Conservation (phyloP, 2,329 filamentous ascomycete species). For the Neospermospora avenae region DNA sequence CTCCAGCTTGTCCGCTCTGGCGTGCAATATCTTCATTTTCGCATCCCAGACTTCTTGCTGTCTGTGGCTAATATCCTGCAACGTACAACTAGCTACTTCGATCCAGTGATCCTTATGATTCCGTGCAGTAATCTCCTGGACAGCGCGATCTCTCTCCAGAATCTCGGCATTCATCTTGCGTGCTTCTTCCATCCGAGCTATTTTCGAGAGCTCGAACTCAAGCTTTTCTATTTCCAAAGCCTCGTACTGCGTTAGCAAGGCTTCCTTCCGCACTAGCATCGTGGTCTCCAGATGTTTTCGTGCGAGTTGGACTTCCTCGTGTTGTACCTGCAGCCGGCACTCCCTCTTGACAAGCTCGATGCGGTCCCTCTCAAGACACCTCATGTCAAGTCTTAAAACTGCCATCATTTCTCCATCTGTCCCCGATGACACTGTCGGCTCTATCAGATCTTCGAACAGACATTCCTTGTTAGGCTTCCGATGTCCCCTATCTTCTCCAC, state of each 20-base stretch:
- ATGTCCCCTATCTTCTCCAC: not conserved
- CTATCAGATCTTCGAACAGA: not conserved
- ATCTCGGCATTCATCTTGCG: not conserved
- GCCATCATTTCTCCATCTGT: not conserved
- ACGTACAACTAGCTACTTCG: not conserved
- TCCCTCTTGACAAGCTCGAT: not conserved
- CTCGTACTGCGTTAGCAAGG: not conserved
- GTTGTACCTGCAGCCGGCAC: not conserved
- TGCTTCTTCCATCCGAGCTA: not conserved
- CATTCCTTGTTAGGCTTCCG: not conserved
- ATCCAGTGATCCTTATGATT: not conserved
- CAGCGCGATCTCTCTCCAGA: not conserved
- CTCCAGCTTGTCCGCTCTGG: not conserved
- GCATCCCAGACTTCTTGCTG: not conserved
- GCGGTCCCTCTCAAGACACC: not conserved
- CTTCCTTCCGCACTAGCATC: not conserved
- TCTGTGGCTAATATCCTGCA: not conserved
- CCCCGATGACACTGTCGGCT: too few species aligned
- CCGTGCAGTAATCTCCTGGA: not conserved
- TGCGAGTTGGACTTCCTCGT: not conserved
- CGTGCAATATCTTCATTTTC: not conserved
- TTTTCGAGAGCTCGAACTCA: not conserved
- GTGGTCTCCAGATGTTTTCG: not conserved
- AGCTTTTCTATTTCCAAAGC: not conserved
- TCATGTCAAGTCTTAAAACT: not conserved